Evolutionary conservation across 2,329 filamentous ascomycete species (phyloP), one percentile per base, ranked within the genome.

Genomic region (Graphilbum sp.): DNA sequence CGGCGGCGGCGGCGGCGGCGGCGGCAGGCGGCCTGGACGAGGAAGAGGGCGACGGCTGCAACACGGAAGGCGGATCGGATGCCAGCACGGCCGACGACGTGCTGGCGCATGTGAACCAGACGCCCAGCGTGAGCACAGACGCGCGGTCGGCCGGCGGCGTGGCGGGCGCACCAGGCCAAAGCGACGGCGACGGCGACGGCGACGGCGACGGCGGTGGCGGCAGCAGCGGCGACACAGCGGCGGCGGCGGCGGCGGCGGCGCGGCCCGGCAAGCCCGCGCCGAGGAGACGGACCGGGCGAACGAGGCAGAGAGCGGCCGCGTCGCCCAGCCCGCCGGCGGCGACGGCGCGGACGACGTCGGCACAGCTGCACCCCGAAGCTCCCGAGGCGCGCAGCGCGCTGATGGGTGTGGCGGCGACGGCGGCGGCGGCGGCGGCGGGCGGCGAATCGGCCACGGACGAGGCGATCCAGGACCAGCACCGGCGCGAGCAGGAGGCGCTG

Each of bases 401-500:
- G 31, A 31, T 11, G 57, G 55, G 12, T 61, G 62, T 39, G 23
- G 8, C n/a, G 17, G 16, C 21, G 6, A n/a, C 35, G 31, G 16
- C 29, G 32, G 24, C 29, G 20, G 58, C 58, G 57, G 6, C 7
- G 27, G 9, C 21, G 1, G 63, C 70, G 10, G n/a, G n/a, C n/a
- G n/a, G n/a, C n/a, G n/a, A n/a, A n/a, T 68, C 70, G 15, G 67
- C 70, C 10, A 68, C 70, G 15, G 67, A 73, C 1, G 85, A 93
- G 60, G 68, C 75, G 1, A 68, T 86, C 24, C 70, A 94, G 32
- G 74, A 82, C 48, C 70, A 80, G 50, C 75, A 93, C 52, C 79
- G 83, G 38, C 65, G 64, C 38, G 85, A 94, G 59, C 87, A 95
- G 57, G 85, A 94, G 55, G 64, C 69, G 25, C 68, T 96, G 3